These are phyloP conservation scores for Russula virescens DNA, from an alignment of 768 basidiomycete species.

Conservation along the genomic window DNA sequence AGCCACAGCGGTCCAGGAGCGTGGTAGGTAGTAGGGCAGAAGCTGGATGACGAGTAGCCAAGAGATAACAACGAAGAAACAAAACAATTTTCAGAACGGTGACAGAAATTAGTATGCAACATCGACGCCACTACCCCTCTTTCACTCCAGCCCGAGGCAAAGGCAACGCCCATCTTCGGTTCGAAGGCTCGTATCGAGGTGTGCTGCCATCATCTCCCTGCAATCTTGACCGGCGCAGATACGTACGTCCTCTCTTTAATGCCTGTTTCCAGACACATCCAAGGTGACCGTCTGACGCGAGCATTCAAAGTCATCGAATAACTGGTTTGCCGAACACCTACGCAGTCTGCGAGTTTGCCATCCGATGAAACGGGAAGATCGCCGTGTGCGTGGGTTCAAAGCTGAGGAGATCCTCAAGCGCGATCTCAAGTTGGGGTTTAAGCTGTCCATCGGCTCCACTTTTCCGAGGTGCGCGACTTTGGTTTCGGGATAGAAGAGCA, in stretches of 20 bases:
- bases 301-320: conserved; percentile 12
- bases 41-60: too few relatives aligned
- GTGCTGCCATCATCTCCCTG: too few relatives aligned
- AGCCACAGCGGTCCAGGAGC: too few relatives aligned
- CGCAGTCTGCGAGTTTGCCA: conserved; percentile 98
- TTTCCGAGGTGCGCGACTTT: conserved; percentile 98
- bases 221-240: too few relatives aligned
- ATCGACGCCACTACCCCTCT: too few relatives aligned
- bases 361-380: conserved; percentile 99
- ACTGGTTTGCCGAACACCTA: conserved; percentile 37
- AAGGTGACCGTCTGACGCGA: conserved; percentile 30
- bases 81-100: too few relatives aligned
- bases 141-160: too few relatives aligned
- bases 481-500: conserved; percentile 65
- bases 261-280: conserved; percentile 96
- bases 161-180: too few relatives aligned
- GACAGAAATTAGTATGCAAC: too few relatives aligned
- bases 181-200: too few relatives aligned
- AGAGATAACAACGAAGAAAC: too few relatives aligned
- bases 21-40: too few relatives aligned
- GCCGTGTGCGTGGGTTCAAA: conserved; percentile 45
- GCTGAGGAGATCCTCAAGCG: conserved; percentile 15
- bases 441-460: conserved; percentile 94
- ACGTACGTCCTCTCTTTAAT: conserved; percentile 64
- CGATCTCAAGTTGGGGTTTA: conserved; percentile 94